Conservation (phyloP, 2,329 filamentous ascomycete genomes). For the Bipolaris cookei region DNA sequence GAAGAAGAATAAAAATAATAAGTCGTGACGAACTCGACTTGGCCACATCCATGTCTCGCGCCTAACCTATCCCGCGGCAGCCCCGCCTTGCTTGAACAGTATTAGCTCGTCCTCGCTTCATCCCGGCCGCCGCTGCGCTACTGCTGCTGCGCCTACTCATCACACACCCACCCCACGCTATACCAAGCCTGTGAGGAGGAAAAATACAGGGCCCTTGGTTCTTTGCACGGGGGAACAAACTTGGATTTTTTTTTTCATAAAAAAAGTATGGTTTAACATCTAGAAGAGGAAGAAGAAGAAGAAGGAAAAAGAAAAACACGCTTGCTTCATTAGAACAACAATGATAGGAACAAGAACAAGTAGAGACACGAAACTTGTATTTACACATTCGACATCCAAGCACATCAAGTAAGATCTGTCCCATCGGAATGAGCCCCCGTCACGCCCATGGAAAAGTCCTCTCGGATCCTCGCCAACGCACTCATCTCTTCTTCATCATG, state of each 20-base stretch:
- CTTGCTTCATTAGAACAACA: too few relatives aligned
- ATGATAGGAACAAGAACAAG: too few relatives aligned
- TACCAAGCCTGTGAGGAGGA: too few relatives aligned
- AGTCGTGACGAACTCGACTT: conserved; percentile 16
- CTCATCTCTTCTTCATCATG: conserved; percentile 12
- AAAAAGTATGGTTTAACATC: too few relatives aligned
- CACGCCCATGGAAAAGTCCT: conserved; percentile 22
- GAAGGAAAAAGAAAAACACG: too few relatives aligned
- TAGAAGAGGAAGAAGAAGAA: too few relatives aligned
- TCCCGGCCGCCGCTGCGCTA: conserved; percentile 1
- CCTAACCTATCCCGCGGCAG: background rate
- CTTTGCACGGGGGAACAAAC: too few relatives aligned
- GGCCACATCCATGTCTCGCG: conserved; percentile 1
- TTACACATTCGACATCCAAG: background rate
- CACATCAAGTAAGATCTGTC: background rate
- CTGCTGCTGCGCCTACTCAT: too few relatives aligned
- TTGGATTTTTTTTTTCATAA: too few relatives aligned
- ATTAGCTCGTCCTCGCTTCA: conserved; percentile 13
- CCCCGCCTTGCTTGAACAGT: background rate
- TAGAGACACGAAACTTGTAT: background rate
- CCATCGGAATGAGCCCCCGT: conserved; percentile 10
- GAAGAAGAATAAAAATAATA: too few relatives aligned
- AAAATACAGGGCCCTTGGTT: too few relatives aligned
- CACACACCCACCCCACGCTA: background rate
- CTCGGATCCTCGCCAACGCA: conserved; percentile 20